Evolutionary conservation across 192 early-diverging fungal genomes (phyloP).

Genomic region (Globomyces pollinis-pini): DNA sequence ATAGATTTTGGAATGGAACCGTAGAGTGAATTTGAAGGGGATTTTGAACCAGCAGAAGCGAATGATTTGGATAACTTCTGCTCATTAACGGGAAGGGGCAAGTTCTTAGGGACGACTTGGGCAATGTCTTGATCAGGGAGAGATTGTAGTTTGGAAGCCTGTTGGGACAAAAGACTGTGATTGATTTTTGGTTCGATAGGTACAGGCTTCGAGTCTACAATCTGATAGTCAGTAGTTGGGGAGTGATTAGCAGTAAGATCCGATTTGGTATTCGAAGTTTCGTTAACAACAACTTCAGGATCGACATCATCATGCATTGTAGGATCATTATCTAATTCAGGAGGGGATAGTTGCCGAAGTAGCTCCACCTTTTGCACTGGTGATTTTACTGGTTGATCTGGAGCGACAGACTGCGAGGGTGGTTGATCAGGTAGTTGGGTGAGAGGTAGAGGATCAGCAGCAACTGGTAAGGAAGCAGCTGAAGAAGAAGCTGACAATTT

Average conservation of each 20-base stretch:
- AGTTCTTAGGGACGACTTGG: neutral
- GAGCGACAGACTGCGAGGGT: too few relatives aligned
- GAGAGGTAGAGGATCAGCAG: neutral
- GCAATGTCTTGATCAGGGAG: neutral
- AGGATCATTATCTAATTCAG: neutral
- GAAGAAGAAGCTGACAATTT: constrained; percentile 3
- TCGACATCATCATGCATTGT: too few relatives aligned
- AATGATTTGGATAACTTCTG: constrained; percentile 6
- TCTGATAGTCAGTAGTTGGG: neutral
- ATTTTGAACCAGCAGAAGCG: neutral
- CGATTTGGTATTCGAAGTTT: neutral
- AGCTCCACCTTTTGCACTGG: neutral
- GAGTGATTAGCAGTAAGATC: neutral
- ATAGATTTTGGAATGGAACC: constrained; percentile 12
- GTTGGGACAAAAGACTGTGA: neutral
- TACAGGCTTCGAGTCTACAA: neutral
- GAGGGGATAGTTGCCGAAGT: neutral
- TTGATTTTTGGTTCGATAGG: neutral
- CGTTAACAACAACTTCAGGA: neutral
- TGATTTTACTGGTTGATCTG: too few relatives aligned
- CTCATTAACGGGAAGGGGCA: neutral
- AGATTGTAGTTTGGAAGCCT: neutral
- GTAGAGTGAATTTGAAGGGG: neutral
- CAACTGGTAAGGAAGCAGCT: neutral
- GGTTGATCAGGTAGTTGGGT: too few relatives aligned